phyloP scores from a whole-genome alignment of 306 rosid genomes.

The Pterocarpus santalinus region DNA sequence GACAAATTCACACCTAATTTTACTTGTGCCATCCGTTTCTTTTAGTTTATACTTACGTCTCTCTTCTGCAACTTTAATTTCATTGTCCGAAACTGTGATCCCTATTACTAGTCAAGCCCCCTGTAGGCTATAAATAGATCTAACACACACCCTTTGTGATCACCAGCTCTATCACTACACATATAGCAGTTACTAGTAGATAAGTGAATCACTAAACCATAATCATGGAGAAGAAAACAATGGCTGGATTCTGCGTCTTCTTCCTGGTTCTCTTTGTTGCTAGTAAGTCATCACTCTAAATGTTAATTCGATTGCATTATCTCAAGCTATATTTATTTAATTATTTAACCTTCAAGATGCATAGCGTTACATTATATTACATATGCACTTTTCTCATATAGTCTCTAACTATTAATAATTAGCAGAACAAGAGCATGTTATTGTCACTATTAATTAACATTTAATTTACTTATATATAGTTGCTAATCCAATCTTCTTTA shows the following conservation, averaged over 20 bases:
- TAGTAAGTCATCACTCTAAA: slow-evolving; percentile 26
- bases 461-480: too few relatives aligned
- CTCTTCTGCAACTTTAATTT: background rate
- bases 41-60: slow-evolving; percentile 2
- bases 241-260: slow-evolving; percentile 41
- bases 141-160: background rate
- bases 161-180: background rate
- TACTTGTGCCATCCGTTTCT: background rate
- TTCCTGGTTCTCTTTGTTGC: slow-evolving; percentile 48
- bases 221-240: slow-evolving; percentile 23
- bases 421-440: too few relatives aligned
- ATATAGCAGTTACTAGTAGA: too few relatives aligned
- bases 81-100: background rate
- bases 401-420: background rate
- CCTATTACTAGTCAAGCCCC: background rate
- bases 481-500: too few relatives aligned
- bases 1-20: background rate
- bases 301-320: too few relatives aligned
- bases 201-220: background rate
- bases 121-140: background rate
- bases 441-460: too few relatives aligned
- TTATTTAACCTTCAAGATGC: too few relatives aligned
- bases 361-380: too few relatives aligned
- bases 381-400: background rate
- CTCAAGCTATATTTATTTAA: too few relatives aligned